Base-by-base conservation (phyloP, 306 rosid genomes). In the Fragaria vesca region DNA sequence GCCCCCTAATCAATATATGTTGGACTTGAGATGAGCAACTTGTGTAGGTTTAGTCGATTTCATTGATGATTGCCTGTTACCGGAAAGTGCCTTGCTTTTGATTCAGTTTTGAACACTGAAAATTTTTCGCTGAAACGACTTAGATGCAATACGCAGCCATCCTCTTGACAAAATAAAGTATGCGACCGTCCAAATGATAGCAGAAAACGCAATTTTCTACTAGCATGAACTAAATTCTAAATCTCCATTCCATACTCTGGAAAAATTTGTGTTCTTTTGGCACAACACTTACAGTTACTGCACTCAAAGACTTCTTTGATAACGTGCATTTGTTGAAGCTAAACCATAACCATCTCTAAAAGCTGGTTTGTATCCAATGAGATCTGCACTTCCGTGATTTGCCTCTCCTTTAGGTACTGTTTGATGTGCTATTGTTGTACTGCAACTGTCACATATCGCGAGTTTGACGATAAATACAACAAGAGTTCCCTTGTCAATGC, bases 401-500 rank as follows among this genome's bases (percentile, higher is more conserved):
- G 86, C 82, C 78, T 83, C 81, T 42, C 81, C 73, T 72, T 79
- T 46, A 48, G 86, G 80, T 7, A 79, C 75, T 70, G 81, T 81
- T 77, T 82, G 87, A 55, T 75, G 84, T 60, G 73, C 81, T 28
- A 87, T n/a, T 20, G 88, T 62, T 28, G 84, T n/a, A 65, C 69
- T 43, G 65, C 85, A 79, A 48, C 72, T 85, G 81, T 81, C 78
- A 76, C 85, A 88, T 55, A 78, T 88, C 82, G 93, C 97, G 26
- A 95, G 97, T 78, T 87, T 93, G 69, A 93, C 87, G 4, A 95
- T 81, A 76, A 96, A 87, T 76, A 88, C 81, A 8, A 86, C 85
- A 4, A 87, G 88, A 80, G 85, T 85, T 74, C 99, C 99, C 83
- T 84, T 96, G 46, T 87, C 91, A 24, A 63, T 79, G 45, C 99